phyloP scores from a whole-genome alignment of 768 basidiomycete genomes.

The Panaeolus papilionaceus region DNA sequence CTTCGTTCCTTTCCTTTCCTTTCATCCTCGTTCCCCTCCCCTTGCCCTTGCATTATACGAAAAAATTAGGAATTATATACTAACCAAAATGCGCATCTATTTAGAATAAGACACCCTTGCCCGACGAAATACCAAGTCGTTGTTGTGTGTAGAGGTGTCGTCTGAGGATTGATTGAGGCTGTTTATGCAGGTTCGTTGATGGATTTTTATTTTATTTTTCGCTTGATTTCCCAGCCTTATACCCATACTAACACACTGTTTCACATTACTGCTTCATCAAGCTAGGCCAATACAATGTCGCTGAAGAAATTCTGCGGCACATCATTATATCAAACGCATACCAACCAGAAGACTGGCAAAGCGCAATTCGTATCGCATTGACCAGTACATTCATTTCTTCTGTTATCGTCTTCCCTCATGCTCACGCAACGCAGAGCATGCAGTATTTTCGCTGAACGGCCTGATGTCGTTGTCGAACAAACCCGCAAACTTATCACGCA shows the following conservation, averaged over 20 bases:
- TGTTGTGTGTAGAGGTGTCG: conserved; percentile 76
- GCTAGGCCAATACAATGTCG: conserved; percentile 66
- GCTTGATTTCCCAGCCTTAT: neutral
- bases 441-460: conserved; percentile 21
- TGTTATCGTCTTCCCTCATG: neutral
- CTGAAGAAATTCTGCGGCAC: conserved; percentile 80
- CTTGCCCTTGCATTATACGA: neutral
- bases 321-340: conserved; percentile 78
- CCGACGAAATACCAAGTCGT: conserved; percentile 55
- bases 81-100: neutral
- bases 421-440: no score
- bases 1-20: neutral
- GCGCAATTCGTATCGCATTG: conserved; percentile 76
- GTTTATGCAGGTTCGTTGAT: conserved; percentile 76
- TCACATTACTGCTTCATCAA: conserved; percentile 74
- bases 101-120: conserved; percentile 67
- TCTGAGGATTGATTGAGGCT: conserved; percentile 88
- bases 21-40: neutral
- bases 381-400: conserved; percentile 60
- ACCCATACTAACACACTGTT: neutral
- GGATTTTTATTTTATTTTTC: neutral
- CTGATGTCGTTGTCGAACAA: no score
- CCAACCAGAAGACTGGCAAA: conserved; percentile 63
- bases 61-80: neutral
- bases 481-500: no score